Percentiles rank a stretch among this genome's conserved stretches.
Evolutionary conservation across 805 yeast genomes (phyloP).

Genomic region (Wickerhamomyces bovis): DNA sequence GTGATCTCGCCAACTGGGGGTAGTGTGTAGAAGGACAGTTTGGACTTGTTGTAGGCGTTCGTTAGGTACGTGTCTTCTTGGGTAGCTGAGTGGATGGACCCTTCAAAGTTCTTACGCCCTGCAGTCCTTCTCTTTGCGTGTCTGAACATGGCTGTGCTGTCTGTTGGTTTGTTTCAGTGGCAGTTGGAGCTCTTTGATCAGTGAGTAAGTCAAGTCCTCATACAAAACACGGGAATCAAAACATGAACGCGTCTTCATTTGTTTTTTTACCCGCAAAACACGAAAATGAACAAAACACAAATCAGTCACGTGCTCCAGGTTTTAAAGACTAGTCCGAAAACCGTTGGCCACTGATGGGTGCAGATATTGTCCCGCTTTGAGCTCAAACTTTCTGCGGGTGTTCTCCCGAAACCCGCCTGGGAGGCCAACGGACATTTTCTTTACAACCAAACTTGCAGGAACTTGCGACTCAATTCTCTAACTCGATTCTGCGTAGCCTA

Average conservation of each 20-base stretch:
- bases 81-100: constrained; percentile 23
- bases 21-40: constrained; percentile 66
- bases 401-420: not conserved
- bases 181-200: not conserved
- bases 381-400: too few species aligned
- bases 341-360: not conserved
- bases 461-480: not conserved
- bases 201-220: not conserved
- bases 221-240: not conserved
- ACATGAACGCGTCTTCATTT: not conserved
- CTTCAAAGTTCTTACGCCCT: constrained; percentile 62
- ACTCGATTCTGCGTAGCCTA: too few species aligned
- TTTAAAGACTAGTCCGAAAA: too few species aligned
- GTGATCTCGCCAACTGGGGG: constrained; percentile 88
- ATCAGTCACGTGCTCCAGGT: not conserved
- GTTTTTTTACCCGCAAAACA: not conserved
- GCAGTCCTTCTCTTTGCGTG: constrained; percentile 69
- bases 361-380: not conserved
- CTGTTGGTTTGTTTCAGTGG: not conserved
- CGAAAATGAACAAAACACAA: too few species aligned
- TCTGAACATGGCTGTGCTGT: constrained; percentile 49
- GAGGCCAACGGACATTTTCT: not conserved
- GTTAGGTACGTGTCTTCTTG: constrained; percentile 30
- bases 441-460: not conserved
- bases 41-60: constrained; percentile 41